A percentile compares a stretch with the other conserved stretches of the same genome.
These are phyloP conservation scores for Hygrophorus russula DNA, from an alignment of 768 basidiomycete species.

Conservation along the genomic window DNA sequence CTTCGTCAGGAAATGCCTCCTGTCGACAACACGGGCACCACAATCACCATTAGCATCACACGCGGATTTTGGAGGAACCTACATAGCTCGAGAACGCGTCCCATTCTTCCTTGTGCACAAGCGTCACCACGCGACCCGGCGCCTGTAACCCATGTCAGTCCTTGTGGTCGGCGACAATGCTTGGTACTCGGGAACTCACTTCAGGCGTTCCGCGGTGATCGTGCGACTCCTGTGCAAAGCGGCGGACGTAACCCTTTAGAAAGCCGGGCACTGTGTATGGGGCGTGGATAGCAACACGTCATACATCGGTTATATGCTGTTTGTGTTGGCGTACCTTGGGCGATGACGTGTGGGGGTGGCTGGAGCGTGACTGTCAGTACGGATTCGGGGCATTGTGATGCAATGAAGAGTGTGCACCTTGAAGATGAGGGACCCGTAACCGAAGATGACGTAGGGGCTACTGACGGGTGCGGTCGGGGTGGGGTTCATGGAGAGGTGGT, in stretches of 20 bases:
- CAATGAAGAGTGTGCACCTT: slow-evolving; percentile 41
- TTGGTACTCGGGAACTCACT: slow-evolving; percentile 22
- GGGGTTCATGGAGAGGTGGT: too few relatives aligned
- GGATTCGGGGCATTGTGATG: neutral
- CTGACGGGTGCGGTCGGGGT: too few relatives aligned
- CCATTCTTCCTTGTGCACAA: slow-evolving; percentile 87
- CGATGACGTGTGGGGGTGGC: slow-evolving; percentile 75
- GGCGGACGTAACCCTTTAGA: slow-evolving; percentile 80
- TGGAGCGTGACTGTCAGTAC: slow-evolving; percentile 16
- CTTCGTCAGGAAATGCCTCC: slow-evolving; percentile 63
- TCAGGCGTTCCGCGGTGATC: slow-evolving; percentile 90
- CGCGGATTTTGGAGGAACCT: too few relatives aligned
- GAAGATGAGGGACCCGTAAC: slow-evolving; percentile 89
- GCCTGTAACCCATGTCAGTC: slow-evolving; percentile 26
- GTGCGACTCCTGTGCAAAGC: slow-evolving; percentile 86
- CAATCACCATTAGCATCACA: neutral
- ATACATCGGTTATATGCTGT: too few relatives aligned
- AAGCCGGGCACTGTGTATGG: slow-evolving; percentile 54
- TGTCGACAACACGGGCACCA: slow-evolving; percentile 16
- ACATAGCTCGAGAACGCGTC: slow-evolving; percentile 60
- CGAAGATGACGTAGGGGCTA: slow-evolving; percentile 67
- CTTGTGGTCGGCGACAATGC: neutral
- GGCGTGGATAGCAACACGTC: too few relatives aligned
- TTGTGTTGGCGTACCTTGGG: slow-evolving; percentile 54
- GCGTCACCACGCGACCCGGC: slow-evolving; percentile 84